A percentile compares a stretch with the other conserved stretches of the same genome.
These are phyloP conservation scores for Fusarium sp. DNA, from an alignment of 2,329 filamentous ascomycete genomes.

Conservation along the genomic window DNA sequence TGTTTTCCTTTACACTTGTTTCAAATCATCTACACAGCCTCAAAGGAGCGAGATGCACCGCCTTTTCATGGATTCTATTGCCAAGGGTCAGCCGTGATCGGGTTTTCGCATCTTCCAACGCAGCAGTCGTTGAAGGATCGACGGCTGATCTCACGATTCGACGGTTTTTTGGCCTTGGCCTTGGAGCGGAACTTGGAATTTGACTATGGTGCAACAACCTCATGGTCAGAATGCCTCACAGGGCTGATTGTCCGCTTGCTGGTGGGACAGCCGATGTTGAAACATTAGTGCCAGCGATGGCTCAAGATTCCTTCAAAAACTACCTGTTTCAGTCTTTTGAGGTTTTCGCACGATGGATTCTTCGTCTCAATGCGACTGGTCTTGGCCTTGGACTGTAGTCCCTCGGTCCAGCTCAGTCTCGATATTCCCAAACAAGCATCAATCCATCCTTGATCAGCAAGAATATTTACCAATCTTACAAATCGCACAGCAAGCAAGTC, in stretches of 20 bases:
- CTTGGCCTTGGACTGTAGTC: neutral
- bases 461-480: neutral
- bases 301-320: neutral
- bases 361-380: neutral
- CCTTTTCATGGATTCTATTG: neutral
- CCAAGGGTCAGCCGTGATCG: neutral
- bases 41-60: neutral
- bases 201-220: neutral
- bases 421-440: neutral
- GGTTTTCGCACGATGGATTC: neutral
- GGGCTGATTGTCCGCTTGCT: neutral
- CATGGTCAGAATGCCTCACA: neutral
- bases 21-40: neutral
- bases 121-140: neutral
- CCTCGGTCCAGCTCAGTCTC: neutral
- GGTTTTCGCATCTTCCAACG: neutral
- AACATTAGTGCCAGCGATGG: neutral
- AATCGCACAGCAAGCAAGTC: neutral
- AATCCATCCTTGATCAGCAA: neutral
- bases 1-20: neutral
- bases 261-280: too few species aligned
- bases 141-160: rapidly evolving
- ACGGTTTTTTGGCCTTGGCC: neutral
- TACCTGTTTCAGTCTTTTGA: neutral
- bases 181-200: neutral